These are phyloP conservation scores for Aspergillus sp. DNA, from an alignment of 2,329 filamentous ascomycete genomes.

Conservation along the genomic window DNA sequence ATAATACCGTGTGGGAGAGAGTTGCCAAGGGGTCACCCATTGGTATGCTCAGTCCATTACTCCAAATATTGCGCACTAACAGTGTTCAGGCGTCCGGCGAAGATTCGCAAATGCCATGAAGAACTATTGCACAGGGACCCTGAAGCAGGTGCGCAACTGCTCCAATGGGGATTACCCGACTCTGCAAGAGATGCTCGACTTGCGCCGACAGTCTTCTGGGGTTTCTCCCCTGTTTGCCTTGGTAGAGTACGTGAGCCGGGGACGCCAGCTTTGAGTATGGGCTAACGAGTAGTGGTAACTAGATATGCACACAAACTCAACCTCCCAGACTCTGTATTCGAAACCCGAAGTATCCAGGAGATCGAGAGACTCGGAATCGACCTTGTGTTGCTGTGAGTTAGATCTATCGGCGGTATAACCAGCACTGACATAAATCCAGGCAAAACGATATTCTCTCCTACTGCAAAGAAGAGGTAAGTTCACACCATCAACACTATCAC, in stretches of 20 bases:
- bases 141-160: conserved; percentile 15
- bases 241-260: conserved; percentile 15
- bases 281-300: not conserved
- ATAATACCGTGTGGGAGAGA: conserved; percentile 26
- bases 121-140: conserved; percentile 16
- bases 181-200: conserved; percentile 13
- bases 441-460: conserved; percentile 27
- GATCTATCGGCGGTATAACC: not conserved
- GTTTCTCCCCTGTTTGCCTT: conserved; percentile 20
- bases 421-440: conserved; percentile 4
- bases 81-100: conserved; percentile 7
- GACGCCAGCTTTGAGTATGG: no score
- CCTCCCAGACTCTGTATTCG: conserved; percentile 18
- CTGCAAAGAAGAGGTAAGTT: conserved; percentile 22
- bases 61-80: no score
- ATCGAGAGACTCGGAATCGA: conserved; percentile 19
- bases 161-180: conserved; percentile 11
- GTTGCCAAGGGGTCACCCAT: conserved; percentile 13
- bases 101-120: conserved; percentile 13
- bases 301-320: conserved; percentile 18
- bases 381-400: conserved; percentile 17
- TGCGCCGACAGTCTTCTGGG: conserved; percentile 18
- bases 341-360: conserved; percentile 15
- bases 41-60: conserved; percentile 1
- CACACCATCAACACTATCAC: not conserved